Conservation (phyloP, 306 rosid genomes). For the Phaseolus lunatus region DNA sequence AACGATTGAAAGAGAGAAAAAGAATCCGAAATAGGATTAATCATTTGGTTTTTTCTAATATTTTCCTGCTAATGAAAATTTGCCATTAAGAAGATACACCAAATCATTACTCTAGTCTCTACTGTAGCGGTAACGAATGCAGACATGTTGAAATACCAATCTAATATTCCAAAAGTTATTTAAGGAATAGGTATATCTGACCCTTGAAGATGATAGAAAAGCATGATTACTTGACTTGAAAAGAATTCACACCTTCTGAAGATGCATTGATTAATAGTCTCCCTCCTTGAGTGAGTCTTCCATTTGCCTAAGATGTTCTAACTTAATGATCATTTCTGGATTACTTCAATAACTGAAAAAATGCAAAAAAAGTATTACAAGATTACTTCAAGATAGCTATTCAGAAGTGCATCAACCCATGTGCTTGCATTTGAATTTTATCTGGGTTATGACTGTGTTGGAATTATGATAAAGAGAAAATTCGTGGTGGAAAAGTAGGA, state of each 20-base stretch:
- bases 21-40: background rate
- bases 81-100: constrained; percentile 24
- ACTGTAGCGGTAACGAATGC: background rate
- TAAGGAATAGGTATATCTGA: background rate
- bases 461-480: background rate
- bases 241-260: constrained; percentile 53
- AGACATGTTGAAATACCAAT: background rate
- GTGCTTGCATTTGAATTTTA: constrained; percentile 8
- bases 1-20: background rate
- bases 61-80: constrained; percentile 49
- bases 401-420: background rate
- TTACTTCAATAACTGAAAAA: constrained; percentile 58
- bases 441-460: background rate
- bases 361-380: constrained; percentile 16
- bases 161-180: background rate
- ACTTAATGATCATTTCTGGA: constrained; percentile 49
- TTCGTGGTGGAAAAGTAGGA: background rate
- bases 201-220: constrained; percentile 20
- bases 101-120: background rate
- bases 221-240: constrained; percentile 25
- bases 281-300: constrained; percentile 53
- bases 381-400: constrained; percentile 24
- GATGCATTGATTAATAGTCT: constrained; percentile 51
- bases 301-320: constrained; percentile 59
- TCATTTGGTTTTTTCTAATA: constrained; percentile 52